Evolutionary conservation across 2,329 filamentous ascomycete genomes (phyloP), one percentile per base, ranked within the genome.

Genomic region (Fusarium setosum): DNA sequence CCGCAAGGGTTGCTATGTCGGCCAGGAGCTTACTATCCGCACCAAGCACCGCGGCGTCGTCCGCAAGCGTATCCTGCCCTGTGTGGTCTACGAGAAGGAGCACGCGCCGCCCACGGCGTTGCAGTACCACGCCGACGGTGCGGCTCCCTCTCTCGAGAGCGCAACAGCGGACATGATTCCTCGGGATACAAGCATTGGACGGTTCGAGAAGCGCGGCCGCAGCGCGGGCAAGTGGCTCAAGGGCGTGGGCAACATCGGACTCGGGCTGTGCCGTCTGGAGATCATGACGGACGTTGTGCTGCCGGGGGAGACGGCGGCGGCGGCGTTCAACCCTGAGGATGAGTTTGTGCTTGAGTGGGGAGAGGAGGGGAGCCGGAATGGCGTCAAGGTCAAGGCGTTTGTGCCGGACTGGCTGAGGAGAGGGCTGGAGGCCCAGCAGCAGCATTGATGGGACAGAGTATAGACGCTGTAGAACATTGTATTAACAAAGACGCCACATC

Each of bases 31-130:
- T 65, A 98, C 96, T 2, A 97, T 98, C 67, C 90, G 96, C 38
- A 99, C 96, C 2, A 91, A 94, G 76, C 96, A 99, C 79, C 94
- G 92, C 12, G 96, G 96, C 20, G 93, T 99, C 15, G 93, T 99
- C 37, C 86, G 96, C 62, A 97, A 97, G 83, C 86, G 96, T 48
- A 88, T 98, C 48, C 77, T 99, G 51, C 96, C 96, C 0, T 89
- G 95, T 31, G 80, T 91, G 66, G 73, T 97, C 15, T 96, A 95
- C 76, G 81, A 80, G 7, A 76, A 75, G 6, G 79, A 80, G 32
- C 77, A 79, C 23, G 72, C 73, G 4, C 70, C 76, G 18, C 76
- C 78, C 73, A 70, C 76, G 38, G 66, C 66, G 6, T 77, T 90
- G 31, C 77, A 79, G 44, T 90, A 90, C 72, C 72, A 79, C 3